Base-by-base conservation (phyloP, 2,329 filamentous ascomycete genomes). In the Sarocladium kiliense region DNA sequence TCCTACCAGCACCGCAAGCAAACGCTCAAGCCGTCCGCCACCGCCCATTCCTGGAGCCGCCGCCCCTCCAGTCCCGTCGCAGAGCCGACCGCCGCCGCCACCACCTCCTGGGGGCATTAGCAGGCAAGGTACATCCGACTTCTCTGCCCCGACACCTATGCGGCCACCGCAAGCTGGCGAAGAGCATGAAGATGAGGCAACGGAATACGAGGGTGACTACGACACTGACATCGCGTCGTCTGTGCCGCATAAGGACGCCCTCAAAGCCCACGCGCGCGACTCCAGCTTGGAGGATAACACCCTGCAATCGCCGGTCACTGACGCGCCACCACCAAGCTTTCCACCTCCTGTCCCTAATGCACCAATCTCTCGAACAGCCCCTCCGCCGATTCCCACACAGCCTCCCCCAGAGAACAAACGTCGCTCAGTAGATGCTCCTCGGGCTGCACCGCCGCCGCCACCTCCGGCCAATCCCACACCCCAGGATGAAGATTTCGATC, bases 211-310 rank as follows among this genome's bases (percentile, higher is more conserved):
- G 67, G 94, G 93, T 6, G 94, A 97, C 66, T 97, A 97, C 67
- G 94, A 97, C 63, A 97, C 94, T 6, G 94, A 97, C 67, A 97
- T 97, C 66, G 92, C 88, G 1, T 90, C 92, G n/a, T 87, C 90
- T 10, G 91, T 84, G n/a, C 90, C 89, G 55, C 91, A 96, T 70
- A 97, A 96, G 71, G 93, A 96, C 72, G 92, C 93, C 1, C 72
- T 97, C 58, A 96, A 93, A 69, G 76, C 89, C 9, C 91, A 96
- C 68, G 82, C 80, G 7, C 82, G 87, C 54, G 89, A 93, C 45
- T 83, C 87, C 6, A 95, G 89, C 66, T 67, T 88, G 54, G 91
- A 95, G 58, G 85, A 88, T 56, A 84, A 79, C 37, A 81, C 81
- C 2, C 73, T 85, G n/a, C 77, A 79, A 57, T 85, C 83, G 5